Percentiles rank a stretch among this genome's conserved stretches.
Conservation (phyloP, 208 protist species). For the Zelonia costaricensis region DNA sequence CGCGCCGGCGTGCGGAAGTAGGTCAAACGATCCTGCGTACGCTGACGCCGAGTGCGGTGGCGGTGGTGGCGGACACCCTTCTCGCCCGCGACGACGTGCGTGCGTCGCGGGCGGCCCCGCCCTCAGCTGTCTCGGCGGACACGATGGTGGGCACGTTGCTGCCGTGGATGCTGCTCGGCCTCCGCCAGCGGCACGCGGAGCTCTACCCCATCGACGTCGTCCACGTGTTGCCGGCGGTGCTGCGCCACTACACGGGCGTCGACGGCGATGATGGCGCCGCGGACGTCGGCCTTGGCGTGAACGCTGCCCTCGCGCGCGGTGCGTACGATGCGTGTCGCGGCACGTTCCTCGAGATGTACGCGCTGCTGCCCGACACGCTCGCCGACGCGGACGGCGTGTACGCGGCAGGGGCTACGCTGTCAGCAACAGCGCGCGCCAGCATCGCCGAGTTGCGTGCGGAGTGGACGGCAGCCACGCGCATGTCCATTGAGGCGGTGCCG, state of each 20-base stretch:
- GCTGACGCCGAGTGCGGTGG: constrained; percentile 67
- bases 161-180: constrained; percentile 54
- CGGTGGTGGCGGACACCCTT: constrained; percentile 41
- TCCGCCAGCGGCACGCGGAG: constrained; percentile 32
- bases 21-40: constrained; percentile 31
- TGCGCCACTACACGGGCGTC: constrained; percentile 26
- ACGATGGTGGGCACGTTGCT: constrained; percentile 31
- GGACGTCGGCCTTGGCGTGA: not conserved
- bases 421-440: constrained; percentile 5
- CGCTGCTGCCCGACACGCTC: constrained; percentile 6
- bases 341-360: constrained; percentile 74
- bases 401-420: no score
- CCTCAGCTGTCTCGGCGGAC: not conserved
- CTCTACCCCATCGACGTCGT: constrained; percentile 81
- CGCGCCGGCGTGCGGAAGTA: constrained; percentile 4
- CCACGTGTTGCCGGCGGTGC: constrained; percentile 48
- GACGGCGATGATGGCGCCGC: not conserved
- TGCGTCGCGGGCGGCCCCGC: not conserved
- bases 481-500: constrained; percentile 58
- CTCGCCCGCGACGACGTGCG: constrained; percentile 16
- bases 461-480: constrained; percentile 46
- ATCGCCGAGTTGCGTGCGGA: constrained; percentile 25
- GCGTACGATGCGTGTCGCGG: constrained; percentile 72
- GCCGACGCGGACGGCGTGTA: not conserved
- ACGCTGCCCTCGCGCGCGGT: constrained; percentile 40